Percentiles rank a stretch among this genome's conserved stretches.
Conservation (phyloP, 495 filamentous ascomycete genomes). For the Baudoinia panamericana region DNA sequence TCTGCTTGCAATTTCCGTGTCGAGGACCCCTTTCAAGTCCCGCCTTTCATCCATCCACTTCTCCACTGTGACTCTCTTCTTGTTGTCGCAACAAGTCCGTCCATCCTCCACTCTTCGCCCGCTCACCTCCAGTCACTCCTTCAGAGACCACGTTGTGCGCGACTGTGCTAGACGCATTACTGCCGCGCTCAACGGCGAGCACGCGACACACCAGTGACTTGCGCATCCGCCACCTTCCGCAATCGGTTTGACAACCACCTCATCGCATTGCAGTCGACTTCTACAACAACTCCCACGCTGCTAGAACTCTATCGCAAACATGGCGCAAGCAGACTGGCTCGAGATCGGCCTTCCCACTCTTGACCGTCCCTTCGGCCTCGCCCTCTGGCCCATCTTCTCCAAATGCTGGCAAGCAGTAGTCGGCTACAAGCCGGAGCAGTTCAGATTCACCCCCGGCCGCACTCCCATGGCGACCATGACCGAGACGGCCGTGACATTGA, state of each 20-base stretch:
- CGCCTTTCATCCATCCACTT: neutral
- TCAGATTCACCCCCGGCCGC: conserved; percentile 50
- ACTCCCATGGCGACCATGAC: conserved; percentile 62
- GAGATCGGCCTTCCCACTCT: conserved; percentile 48
- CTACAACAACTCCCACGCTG: neutral
- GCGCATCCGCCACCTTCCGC: neutral
- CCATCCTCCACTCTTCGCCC: neutral
- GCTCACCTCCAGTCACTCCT: conserved; percentile 4
- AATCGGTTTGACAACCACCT: too few species aligned
- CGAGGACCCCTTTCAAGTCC: too few species aligned
- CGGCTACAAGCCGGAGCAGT: conserved; percentile 61
- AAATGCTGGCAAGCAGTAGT: conserved; percentile 59
- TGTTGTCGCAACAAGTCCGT: too few species aligned
- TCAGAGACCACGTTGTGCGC: neutral
- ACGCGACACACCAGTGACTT: neutral
- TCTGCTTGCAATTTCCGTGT: too few species aligned
- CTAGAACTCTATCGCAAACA: conserved; percentile 3
- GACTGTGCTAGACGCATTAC: neutral
- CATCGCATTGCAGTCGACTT: neutral
- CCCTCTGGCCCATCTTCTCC: conserved; percentile 90
- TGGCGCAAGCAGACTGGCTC: conserved; percentile 25
- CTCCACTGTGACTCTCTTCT: neutral
- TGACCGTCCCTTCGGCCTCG: conserved; percentile 82
- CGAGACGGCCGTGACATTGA: conserved; percentile 48
- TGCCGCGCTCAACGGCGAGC: too few species aligned